phyloP scores from a whole-genome alignment of 2,329 filamentous ascomycete genomes.

The Cladobotryum protrusum region DNA sequence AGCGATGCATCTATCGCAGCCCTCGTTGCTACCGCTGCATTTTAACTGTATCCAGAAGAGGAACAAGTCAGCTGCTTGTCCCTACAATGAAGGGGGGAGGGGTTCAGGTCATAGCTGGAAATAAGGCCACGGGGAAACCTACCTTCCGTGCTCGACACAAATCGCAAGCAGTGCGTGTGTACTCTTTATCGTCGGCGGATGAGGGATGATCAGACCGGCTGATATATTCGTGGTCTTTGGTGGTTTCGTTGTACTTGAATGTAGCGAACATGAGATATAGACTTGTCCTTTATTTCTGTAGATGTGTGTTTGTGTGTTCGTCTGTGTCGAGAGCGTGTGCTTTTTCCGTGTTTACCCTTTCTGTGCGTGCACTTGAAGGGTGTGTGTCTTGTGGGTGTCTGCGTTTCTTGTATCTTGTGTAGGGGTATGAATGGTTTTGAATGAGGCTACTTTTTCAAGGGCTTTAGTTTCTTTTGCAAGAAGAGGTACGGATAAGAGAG shows the following conservation, averaged over 20 bases:
- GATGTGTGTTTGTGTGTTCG: neutral
- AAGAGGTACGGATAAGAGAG: too few species aligned
- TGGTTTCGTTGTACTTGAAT: neutral
- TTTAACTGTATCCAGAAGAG: neutral
- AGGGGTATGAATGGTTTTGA: too few species aligned
- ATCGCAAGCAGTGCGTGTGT: slow-evolving; percentile 5
- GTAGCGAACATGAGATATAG: slow-evolving; percentile 1
- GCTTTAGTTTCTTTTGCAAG: too few species aligned
- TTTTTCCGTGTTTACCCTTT: too few species aligned
- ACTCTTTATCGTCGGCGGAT: neutral
- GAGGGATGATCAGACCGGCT: neutral
- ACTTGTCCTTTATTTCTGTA: neutral
- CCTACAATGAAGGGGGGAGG: too few species aligned
- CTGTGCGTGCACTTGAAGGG: too few species aligned
- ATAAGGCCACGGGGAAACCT: neutral
- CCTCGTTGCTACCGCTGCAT: neutral
- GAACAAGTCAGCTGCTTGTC: neutral
- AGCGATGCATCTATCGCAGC: slow-evolving; percentile 1
- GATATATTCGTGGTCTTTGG: neutral
- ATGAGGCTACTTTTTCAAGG: too few species aligned
- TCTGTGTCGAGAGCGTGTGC: neutral
- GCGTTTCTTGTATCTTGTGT: too few species aligned
- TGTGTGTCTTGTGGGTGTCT: too few species aligned
- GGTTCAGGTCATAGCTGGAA: too few species aligned
- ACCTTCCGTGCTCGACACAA: slow-evolving; percentile 4